phyloP scores from a whole-genome alignment of 2,329 filamentous ascomycete species.

The Curvularia eragrostidis region DNA sequence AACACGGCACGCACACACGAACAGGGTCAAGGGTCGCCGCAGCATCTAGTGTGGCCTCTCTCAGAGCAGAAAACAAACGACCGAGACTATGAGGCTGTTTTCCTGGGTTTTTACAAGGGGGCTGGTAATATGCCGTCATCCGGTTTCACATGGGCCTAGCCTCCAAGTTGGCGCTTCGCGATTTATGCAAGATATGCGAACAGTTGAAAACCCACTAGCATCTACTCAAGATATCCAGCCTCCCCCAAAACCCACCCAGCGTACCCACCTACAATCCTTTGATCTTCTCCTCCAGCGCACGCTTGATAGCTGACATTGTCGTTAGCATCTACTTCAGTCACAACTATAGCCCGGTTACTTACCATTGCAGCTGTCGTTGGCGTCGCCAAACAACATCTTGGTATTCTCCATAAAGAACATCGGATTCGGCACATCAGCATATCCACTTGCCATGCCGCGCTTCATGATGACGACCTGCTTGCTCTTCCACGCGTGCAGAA shows the following conservation, averaged over 20 bases:
- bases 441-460: slow-evolving; percentile 84
- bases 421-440: slow-evolving; percentile 89
- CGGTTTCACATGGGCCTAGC: neutral
- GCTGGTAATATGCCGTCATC: neutral
- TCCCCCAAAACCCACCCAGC: neutral
- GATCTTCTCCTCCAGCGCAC: slow-evolving; percentile 46
- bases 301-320: slow-evolving; percentile 43
- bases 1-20: neutral
- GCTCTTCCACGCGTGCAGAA: slow-evolving; percentile 91
- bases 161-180: neutral
- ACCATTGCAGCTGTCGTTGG: slow-evolving; percentile 80
- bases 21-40: slow-evolving; percentile 3
- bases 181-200: slow-evolving; percentile 6
- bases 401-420: slow-evolving; percentile 93
- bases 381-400: slow-evolving; percentile 92
- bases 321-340: slow-evolving; percentile 20
- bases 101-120: neutral
- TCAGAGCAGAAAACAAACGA: neutral
- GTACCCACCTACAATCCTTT: slow-evolving; percentile 29
- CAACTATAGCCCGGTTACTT: slow-evolving; percentile 24
- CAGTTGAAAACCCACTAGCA: neutral
- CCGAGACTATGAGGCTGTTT: neutral
- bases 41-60: neutral
- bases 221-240: neutral
- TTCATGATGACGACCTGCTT: slow-evolving; percentile 96